Evolutionary conservation across 2,329 filamentous ascomycete species (phyloP).

Genomic region (Colletotrichum acutatum): DNA sequence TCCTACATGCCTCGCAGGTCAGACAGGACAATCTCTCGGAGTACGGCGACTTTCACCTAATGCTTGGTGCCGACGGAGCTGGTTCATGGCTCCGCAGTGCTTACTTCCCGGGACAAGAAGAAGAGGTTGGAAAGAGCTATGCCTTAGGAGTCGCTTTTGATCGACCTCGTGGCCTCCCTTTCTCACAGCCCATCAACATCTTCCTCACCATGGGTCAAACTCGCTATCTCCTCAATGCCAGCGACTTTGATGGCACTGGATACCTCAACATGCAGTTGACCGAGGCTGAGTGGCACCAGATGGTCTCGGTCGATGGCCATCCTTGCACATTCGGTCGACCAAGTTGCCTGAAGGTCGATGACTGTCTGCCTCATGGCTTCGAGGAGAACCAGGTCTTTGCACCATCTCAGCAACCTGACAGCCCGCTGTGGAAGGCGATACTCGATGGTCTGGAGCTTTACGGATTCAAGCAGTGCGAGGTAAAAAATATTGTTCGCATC

Average conservation of each 20-base stretch:
- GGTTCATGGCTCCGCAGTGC: slow-evolving; percentile 47
- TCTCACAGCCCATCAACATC: slow-evolving; percentile 48
- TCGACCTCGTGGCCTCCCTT: slow-evolving; percentile 44
- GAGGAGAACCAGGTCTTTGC: slow-evolving; percentile 44
- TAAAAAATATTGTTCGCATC: slow-evolving; percentile 49
- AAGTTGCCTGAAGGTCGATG: slow-evolving; percentile 43
- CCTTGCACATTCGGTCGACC: slow-evolving; percentile 47
- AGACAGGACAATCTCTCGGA: slow-evolving; percentile 42
- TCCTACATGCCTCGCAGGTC: slow-evolving; percentile 45
- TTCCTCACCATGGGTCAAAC: slow-evolving; percentile 50
- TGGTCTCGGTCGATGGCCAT: slow-evolving; percentile 44
- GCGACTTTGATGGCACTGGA: slow-evolving; percentile 45
- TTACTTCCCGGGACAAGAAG: slow-evolving; percentile 47
- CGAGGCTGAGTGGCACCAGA: slow-evolving; percentile 47
- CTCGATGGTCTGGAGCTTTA: slow-evolving; percentile 48
- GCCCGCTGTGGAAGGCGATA: slow-evolving; percentile 46
- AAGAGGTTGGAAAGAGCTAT: slow-evolving; percentile 46
- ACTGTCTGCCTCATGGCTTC: slow-evolving; percentile 43
- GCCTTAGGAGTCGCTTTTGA: slow-evolving; percentile 48
- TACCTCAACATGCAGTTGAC: slow-evolving; percentile 51
- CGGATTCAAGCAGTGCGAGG: slow-evolving; percentile 47
- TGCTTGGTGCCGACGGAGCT: slow-evolving; percentile 48
- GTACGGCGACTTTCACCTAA: slow-evolving; percentile 47
- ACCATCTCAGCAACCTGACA: slow-evolving; percentile 43
- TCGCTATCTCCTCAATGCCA: slow-evolving; percentile 48